Conservation (phyloP, 106 monocot species). For the Platanthera zijinensis region DNA sequence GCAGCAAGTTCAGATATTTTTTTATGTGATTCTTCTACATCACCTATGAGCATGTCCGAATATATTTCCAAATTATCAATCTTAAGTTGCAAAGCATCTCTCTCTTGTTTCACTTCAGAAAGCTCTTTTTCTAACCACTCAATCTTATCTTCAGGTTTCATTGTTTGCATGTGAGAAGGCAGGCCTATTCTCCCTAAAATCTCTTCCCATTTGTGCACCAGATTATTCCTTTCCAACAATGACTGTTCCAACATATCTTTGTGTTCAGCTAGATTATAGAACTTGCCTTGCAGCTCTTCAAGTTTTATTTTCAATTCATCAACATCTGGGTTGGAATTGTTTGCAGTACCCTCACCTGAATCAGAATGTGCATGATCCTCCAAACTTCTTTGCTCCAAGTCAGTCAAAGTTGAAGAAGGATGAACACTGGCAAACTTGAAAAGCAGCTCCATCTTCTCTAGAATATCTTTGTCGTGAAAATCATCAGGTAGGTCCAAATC, state of each 20-base stretch:
- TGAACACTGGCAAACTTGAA: conserved; percentile 40
- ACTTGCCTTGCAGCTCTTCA: conserved; percentile 65
- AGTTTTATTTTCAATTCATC: conserved; percentile 63
- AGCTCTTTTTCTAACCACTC: conserved; percentile 60
- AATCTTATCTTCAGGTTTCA: conserved; percentile 58
- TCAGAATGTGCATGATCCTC: conserved; percentile 39
- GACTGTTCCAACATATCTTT: conserved; percentile 94
- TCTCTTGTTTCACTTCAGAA: conserved; percentile 50
- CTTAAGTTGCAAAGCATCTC: conserved; percentile 60
- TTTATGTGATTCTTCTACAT: conserved; percentile 63
- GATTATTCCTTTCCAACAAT: conserved; percentile 68
- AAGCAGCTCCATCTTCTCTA: conserved; percentile 83
- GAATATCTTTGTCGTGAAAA: conserved; percentile 72
- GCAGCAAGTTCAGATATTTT: conserved; percentile 68
- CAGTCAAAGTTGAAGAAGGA: conserved; percentile 25
- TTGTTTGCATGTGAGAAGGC: conserved; percentile 49
- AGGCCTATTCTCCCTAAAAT: conserved; percentile 55
- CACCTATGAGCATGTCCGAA: conserved; percentile 54
- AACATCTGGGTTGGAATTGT: conserved; percentile 26
- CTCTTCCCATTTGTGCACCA: conserved; percentile 83
- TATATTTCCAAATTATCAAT: conserved; percentile 64
- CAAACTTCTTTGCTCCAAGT: background rate
- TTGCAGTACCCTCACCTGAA: conserved; percentile 20
- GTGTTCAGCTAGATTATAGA: conserved; percentile 85
- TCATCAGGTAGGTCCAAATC: conserved; percentile 81